Percentiles rank a stretch among this genome's conserved stretches.
Evolutionary conservation across 441 rosid species (phyloP).

Genomic region (Pelargonium citronellum): DNA sequence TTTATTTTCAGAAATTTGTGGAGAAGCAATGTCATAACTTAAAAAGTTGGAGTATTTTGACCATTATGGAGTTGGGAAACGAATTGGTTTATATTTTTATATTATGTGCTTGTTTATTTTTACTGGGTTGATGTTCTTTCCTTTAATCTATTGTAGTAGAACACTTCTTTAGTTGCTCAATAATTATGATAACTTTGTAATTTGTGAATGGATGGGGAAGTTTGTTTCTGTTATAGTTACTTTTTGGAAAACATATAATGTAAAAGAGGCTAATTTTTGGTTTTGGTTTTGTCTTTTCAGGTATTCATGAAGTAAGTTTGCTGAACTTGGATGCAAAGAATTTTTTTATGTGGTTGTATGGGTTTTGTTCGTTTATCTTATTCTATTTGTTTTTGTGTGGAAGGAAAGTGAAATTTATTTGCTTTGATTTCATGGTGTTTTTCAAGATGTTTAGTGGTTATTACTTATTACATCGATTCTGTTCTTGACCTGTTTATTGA

Average conservation of each 20-base stretch:
- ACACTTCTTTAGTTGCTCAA: background rate
- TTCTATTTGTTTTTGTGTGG: too few species aligned
- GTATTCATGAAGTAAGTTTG: slow-evolving; percentile 94
- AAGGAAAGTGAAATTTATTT: background rate
- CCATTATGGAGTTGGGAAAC: background rate
- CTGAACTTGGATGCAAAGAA: slow-evolving; percentile 19
- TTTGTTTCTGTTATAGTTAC: background rate
- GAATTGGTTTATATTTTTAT: background rate
- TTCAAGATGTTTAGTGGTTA: background rate
- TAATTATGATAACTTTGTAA: background rate
- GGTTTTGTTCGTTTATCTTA: too few species aligned
- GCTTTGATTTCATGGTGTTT: background rate
- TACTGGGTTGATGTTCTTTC: too few species aligned
- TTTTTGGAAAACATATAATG: background rate
- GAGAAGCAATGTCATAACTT: too few species aligned
- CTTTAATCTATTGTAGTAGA: background rate
- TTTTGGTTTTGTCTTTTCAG: slow-evolving; percentile 38
- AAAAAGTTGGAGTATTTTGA: background rate
- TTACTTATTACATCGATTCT: background rate
- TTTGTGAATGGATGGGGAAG: background rate
- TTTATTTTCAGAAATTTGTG: too few species aligned
- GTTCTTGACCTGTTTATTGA: too few species aligned
- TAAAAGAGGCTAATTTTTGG: slow-evolving; percentile 5
- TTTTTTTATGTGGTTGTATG: background rate
- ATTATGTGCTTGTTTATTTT: background rate